Evolutionary conservation across 139 green algal genomes (phyloP).

Genomic region (Astrephomene gubernaculifera): DNA sequence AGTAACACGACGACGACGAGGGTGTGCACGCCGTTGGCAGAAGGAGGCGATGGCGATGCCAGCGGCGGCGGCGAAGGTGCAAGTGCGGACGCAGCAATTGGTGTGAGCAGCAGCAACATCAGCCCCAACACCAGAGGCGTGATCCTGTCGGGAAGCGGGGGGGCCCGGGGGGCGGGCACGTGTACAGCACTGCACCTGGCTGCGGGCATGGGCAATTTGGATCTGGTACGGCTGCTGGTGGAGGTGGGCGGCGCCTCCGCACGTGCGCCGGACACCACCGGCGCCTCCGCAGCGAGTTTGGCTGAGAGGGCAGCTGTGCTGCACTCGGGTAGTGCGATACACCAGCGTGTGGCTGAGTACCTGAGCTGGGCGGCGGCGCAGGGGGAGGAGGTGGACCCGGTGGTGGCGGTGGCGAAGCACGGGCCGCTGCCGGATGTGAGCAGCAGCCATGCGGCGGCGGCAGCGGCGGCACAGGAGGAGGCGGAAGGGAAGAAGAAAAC

Average conservation of each 20-base stretch:
- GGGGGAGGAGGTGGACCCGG: neutral
- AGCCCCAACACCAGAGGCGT: no score
- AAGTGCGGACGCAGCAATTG: no score
- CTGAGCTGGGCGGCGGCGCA: neutral
- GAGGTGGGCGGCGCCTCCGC: neutral
- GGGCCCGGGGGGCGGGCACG: neutral
- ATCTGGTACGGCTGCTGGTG: neutral
- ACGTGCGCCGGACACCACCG: neutral
- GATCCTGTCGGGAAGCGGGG: neutral
- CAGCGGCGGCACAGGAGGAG: neutral
- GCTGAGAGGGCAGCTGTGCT: neutral
- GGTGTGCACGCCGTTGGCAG: neutral
- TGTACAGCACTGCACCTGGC: neutral
- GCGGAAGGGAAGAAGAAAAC: no score
- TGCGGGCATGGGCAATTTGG: neutral
- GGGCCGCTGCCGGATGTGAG: neutral
- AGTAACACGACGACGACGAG: no score
- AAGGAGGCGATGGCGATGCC: neutral
- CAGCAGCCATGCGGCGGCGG: neutral
- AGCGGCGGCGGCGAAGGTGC: neutral
- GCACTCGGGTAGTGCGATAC: neutral
- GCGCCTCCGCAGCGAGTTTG: neutral
- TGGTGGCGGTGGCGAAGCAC: constrained; percentile 11
- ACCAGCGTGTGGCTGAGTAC: neutral
- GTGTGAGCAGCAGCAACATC: no score